Evolutionary conservation across 1,284 basidiomycete genomes (phyloP).

Genomic region (Ceratobasidium sp.): DNA sequence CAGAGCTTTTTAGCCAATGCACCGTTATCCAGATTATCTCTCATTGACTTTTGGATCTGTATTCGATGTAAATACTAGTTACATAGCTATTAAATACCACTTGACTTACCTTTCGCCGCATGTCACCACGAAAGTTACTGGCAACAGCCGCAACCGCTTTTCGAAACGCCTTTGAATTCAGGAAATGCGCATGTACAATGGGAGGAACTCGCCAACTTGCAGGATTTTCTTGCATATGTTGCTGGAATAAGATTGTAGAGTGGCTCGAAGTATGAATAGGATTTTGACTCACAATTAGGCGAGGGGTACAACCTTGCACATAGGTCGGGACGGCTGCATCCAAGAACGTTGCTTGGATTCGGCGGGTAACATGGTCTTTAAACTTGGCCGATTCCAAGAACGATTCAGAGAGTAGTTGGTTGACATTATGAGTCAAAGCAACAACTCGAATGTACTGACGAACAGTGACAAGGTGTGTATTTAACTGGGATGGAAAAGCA

Average conservation of each 20-base stretch:
- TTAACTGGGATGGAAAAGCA: background rate
- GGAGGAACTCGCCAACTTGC: conserved; percentile 14
- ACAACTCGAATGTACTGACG: conserved; percentile 11
- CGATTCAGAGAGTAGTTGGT: background rate
- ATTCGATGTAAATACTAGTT: background rate
- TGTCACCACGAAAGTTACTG: conserved; percentile 23
- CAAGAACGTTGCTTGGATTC: conserved; percentile 14
- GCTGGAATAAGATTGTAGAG: background rate
- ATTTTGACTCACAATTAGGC: conserved; percentile 15
- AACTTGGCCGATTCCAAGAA: conserved; percentile 10
- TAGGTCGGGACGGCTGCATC: conserved; percentile 1
- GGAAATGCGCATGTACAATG: conserved; percentile 10
- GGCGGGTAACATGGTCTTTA: conserved; percentile 10
- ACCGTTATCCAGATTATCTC: background rate
- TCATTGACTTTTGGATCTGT: conserved; percentile 17
- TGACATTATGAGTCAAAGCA: background rate
- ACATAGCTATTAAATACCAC: background rate
- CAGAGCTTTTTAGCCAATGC: conserved; percentile 1
- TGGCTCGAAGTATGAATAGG: background rate
- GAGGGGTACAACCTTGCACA: conserved; percentile 3
- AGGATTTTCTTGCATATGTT: conserved; percentile 26
- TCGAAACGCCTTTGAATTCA: conserved; percentile 4
- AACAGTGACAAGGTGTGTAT: conserved; percentile 3
- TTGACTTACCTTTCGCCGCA: conserved; percentile 15
- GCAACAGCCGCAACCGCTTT: conserved; percentile 13